Base-by-base conservation (phyloP, 2,329 filamentous ascomycete genomes). In the Aspergillus tamarii region DNA sequence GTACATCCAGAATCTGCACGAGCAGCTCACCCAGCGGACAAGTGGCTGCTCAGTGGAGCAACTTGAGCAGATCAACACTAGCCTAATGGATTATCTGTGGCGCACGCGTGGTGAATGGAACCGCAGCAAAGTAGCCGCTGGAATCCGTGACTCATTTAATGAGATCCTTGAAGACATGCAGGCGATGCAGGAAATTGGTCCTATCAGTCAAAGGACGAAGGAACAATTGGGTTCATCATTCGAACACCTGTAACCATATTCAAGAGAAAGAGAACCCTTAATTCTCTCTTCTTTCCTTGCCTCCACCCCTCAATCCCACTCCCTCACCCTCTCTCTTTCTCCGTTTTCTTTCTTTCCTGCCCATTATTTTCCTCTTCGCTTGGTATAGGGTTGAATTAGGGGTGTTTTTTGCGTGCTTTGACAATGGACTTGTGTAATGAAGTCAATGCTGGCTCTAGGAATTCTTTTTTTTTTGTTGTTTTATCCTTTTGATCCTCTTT, bases 61-160 rank as follows among this genome's bases (percentile, higher is more conserved):
- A 77, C 82, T 99, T 23, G 94, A 98, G 82, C 94, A 98, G 78
- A 89, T 97, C 75, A 94, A 94, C 76, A 90, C 93, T 9, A 88
- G 90, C 69, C 82, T 98, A 67, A 98, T 98, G 94, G 91, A 94
- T 65, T 88, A 89, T 67, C 86, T 98, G 52, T 99, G 95, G 95
- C 85, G 84, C 65, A 86, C 86, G 64, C 86, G 93, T 57, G 85
- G 88, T 55, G 89, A 96, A 72, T 95, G 92, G 87, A 95, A 99
- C 78, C 88, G 95, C 50, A 89, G 88, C 71, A 84, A 85, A 70
- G 93, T 97, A 16, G 84, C 89, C 16, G 81, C 81, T 53, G 81
- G 84, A 43, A 84, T 96, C 43, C 83, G 83, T 48, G 82, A 85
- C 19, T 87, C 91, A 5, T 97, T 97, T 76, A 94, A 96, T 70